Base-by-base conservation (phyloP, 2,329 filamentous ascomycete species). In the Aspergillus sp. region DNA sequence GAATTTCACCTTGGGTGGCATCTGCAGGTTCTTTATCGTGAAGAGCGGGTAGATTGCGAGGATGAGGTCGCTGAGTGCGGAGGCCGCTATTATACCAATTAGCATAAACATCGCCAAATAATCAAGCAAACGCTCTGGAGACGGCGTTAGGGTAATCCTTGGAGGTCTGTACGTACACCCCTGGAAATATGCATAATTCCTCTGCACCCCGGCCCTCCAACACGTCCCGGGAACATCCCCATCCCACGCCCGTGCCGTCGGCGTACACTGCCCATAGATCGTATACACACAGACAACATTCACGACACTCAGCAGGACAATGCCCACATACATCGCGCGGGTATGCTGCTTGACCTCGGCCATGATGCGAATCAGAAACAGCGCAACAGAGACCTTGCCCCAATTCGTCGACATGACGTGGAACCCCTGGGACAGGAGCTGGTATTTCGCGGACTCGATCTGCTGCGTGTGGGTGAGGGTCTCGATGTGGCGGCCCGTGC, bases 361-460 rank as follows among this genome's bases (percentile, higher is more conserved):
- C 15, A 65, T 63, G 13, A 65, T 63, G 3, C 63, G 63, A 2
- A 65, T 45, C 19, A 65, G 23, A 46, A 65, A 65, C 19, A 65
- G 13, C 28, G 63, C 63, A 7, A 65, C 63, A 2, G 63, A 65
- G 3, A 57, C 55, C 46, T 65, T 65, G 4, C 63, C 63, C 61
- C 60, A 65, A 30, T 63, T 63, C 3, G 61, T 65, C 34, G 57
- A 52, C 61, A 63, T 59, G 17, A 65, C 63, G 41, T 65, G 63
- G 19, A 63, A 63, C 3, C 61, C 63, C 31, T 63, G 61, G 19
- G 61, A 63, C 3, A 65, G 34, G n/a, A 60, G 22, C 47, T 65
- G 58, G 31, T 53, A 65, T 50, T 65, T 65, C 30, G 17, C 28
- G 0, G 61, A 23, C n/a, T 25, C 22, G 41, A 57, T 54, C 15